These are phyloP conservation scores for Solanum piurae DNA, from an alignment of 257 asterid species.

Conservation along the genomic window DNA sequence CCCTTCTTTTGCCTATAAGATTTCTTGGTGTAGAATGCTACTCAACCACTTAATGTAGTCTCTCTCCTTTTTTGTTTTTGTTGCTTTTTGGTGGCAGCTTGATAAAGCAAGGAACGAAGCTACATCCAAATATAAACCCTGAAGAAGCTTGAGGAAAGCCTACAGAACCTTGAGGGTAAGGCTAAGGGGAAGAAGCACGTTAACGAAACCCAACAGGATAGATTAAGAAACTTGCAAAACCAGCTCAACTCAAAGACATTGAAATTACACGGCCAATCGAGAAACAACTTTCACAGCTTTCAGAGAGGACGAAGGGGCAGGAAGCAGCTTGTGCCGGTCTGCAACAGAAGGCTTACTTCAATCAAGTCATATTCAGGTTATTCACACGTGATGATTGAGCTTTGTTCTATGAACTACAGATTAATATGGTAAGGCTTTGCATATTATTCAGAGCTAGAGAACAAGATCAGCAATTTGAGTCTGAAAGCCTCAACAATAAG, in stretches of 20 bases:
- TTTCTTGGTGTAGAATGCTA: not conserved
- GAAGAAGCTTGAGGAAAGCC: conserved; percentile 68
- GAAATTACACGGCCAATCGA: conserved; percentile 39
- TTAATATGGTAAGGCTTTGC: not conserved
- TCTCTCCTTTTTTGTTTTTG: not conserved
- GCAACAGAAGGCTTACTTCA: not conserved
- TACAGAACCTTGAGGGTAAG: conserved; percentile 64
- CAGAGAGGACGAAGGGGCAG: conserved; percentile 57
- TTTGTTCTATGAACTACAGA: not conserved
- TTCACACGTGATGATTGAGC: not conserved
- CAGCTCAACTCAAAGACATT: conserved; percentile 51
- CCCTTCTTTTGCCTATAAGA: not conserved
- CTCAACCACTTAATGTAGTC: not conserved
- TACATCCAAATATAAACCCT: conserved; percentile 60
- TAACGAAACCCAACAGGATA: conserved; percentile 57
- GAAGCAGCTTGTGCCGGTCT: conserved; percentile 40
- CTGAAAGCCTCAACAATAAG: not conserved
- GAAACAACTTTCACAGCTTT: conserved; percentile 51
- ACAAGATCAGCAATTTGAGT: not conserved
- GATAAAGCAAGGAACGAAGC: conserved; percentile 67
- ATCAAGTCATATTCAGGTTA: not conserved
- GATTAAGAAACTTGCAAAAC: conserved; percentile 50
- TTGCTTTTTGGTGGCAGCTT: conserved; percentile 27
- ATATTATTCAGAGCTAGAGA: not conserved
- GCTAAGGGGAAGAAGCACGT: conserved; percentile 60